phyloP scores from a whole-genome alignment of 139 green algal genomes.

The Tetratostichococcus sp. region DNA sequence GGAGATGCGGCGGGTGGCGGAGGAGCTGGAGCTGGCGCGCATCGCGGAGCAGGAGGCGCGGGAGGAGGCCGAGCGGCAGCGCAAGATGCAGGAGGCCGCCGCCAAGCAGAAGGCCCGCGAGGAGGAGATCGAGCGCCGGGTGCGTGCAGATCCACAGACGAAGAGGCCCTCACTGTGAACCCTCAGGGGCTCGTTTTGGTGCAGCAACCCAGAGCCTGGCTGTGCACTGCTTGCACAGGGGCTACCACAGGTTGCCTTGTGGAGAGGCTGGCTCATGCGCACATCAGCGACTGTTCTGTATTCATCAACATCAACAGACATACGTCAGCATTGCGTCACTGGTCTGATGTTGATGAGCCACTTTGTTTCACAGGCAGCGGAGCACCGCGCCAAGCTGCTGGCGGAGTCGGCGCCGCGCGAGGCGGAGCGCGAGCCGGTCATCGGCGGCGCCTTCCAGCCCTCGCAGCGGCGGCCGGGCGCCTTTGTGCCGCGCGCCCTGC shows the following conservation, averaged over 20 bases:
- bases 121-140: slow-evolving; percentile 55
- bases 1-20: slow-evolving; percentile 26
- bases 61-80: slow-evolving; percentile 51
- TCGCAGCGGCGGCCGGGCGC: neutral
- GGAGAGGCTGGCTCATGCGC: too few relatives aligned
- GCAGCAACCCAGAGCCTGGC: too few relatives aligned
- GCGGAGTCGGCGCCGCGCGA: slow-evolving; percentile 1
- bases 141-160: too few relatives aligned
- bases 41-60: slow-evolving; percentile 44
- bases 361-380: neutral
- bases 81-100: slow-evolving; percentile 44
- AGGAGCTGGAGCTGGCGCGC: slow-evolving; percentile 49
- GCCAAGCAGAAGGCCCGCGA: slow-evolving; percentile 33
- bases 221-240: too few relatives aligned
- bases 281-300: neutral
- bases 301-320: too few relatives aligned
- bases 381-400: slow-evolving; percentile 2
- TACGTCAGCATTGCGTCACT: too few relatives aligned
- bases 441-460: slow-evolving; percentile 1
- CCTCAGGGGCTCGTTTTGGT: too few relatives aligned
- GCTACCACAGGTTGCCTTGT: too few relatives aligned
- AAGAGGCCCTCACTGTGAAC: too few relatives aligned
- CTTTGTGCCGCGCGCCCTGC: slow-evolving; percentile 11
- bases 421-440: neutral
- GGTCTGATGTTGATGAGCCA: too few relatives aligned